Conservation (phyloP, 768 basidiomycete genomes). For the Cubamyces lactineus region DNA sequence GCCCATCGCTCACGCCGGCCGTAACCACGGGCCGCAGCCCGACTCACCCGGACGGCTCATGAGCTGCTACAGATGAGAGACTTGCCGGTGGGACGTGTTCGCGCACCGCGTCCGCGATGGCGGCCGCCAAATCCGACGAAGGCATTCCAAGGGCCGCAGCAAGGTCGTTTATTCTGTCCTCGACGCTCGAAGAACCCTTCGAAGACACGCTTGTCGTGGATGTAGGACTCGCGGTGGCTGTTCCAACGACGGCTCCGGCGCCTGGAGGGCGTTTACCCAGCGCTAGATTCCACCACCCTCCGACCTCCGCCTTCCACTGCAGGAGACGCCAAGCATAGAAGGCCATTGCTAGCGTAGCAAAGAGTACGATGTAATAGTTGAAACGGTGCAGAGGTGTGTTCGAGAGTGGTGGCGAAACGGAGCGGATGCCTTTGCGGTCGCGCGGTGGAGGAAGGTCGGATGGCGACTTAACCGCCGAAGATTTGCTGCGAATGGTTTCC, state of each 20-base stretch:
- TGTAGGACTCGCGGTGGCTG: conserved; percentile 14
- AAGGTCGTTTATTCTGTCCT: conserved; percentile 59
- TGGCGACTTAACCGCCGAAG: conserved; percentile 26
- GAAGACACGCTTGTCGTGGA: conserved; percentile 8
- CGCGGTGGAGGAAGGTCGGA: conserved; percentile 35
- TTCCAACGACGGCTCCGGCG: conserved; percentile 15
- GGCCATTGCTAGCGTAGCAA: conserved; percentile 46
- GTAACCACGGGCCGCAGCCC: too few relatives aligned
- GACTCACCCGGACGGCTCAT: conserved; percentile 43
- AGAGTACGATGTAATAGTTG: conserved; percentile 50
- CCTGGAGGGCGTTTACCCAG: conserved; percentile 43
- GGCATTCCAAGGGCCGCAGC: conserved; percentile 66
- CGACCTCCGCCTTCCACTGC: conserved; percentile 54
- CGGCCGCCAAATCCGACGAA: conserved; percentile 60
- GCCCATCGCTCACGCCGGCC: not conserved
- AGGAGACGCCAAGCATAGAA: conserved; percentile 56
- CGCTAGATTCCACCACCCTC: conserved; percentile 64
- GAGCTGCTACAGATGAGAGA: conserved; percentile 55
- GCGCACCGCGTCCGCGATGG: conserved; percentile 62
- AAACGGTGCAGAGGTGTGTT: conserved; percentile 49
- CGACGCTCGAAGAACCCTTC: conserved; percentile 41
- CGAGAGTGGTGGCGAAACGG: conserved; percentile 50
- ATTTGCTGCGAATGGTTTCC: conserved; percentile 11
- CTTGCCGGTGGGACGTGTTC: conserved; percentile 63
- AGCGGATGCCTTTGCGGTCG: conserved; percentile 33